Evolutionary conservation across 495 filamentous ascomycete species (phyloP).

Genomic region (Staphylotrichum longicolle): DNA sequence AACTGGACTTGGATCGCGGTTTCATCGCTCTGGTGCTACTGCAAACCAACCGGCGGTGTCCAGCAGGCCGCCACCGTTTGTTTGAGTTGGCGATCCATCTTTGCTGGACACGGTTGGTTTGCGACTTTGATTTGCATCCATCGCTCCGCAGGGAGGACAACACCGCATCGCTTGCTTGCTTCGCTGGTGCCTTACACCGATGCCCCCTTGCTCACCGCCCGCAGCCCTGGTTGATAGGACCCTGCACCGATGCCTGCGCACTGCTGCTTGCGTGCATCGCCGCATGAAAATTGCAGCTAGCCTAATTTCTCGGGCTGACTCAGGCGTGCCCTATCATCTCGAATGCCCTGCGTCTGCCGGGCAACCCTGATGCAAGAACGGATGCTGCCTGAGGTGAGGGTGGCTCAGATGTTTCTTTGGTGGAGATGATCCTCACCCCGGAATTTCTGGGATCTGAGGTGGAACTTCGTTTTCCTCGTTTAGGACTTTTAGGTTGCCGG

Average conservation of each 20-base stretch:
- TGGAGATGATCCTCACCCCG: conserved; percentile 3
- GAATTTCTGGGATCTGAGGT: not conserved
- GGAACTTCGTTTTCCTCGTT: conserved; percentile 1
- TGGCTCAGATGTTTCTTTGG: conserved; percentile 9
- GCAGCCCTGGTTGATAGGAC: not conserved
- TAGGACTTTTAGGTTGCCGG: not conserved
- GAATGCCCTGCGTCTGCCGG: not conserved
- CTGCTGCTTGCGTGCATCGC: not conserved
- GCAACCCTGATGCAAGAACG: conserved; percentile 4
- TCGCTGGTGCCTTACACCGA: conserved; percentile 7
- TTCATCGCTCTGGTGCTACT: not conserved
- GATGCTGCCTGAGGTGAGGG: conserved; percentile 14
- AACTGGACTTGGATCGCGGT: conserved; percentile 9
- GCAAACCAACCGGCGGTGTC: not conserved
- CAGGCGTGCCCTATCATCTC: conserved; percentile 9
- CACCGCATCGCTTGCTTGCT: conserved; percentile 4
- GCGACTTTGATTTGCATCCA: not conserved
- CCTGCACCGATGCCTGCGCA: not conserved
- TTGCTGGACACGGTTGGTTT: not conserved
- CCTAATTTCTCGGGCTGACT: conserved; percentile 17
- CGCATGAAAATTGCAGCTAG: conserved; percentile 12
- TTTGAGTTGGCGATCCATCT: not conserved
- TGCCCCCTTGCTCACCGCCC: conserved; percentile 3
- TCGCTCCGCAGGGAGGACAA: conserved; percentile 1
- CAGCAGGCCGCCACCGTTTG: not conserved